Evolutionary conservation across 2,329 filamentous ascomycete genomes (phyloP).

Genomic region (Penicillium sp.): DNA sequence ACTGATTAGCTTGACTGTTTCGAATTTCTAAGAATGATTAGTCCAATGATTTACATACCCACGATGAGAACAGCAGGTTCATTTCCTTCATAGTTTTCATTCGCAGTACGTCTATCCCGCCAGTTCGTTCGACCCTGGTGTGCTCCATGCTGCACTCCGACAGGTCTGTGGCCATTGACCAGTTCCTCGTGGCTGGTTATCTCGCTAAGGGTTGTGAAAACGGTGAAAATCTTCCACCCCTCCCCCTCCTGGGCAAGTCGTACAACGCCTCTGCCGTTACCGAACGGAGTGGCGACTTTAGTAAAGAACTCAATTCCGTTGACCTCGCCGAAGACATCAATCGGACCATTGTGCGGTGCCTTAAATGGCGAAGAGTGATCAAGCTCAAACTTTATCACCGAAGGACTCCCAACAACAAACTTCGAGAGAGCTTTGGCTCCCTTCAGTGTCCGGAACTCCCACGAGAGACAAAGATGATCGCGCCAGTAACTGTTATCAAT

Average conservation of each 20-base stretch:
- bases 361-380: constrained; percentile 49
- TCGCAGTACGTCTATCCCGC: constrained; percentile 53
- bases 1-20: not conserved
- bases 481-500: constrained; percentile 56
- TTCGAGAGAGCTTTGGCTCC: constrained; percentile 42
- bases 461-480: constrained; percentile 58
- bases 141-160: constrained; percentile 58
- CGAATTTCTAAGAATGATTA: not conserved
- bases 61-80: constrained; percentile 63
- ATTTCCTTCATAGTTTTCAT: constrained; percentile 51
- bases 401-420: constrained; percentile 39
- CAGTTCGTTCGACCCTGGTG: constrained; percentile 59
- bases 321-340: constrained; percentile 53
- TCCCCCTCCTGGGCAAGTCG: constrained; percentile 47
- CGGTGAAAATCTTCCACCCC: constrained; percentile 62
- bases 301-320: constrained; percentile 60
- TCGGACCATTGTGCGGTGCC: constrained; percentile 44
- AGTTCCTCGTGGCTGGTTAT: constrained; percentile 57
- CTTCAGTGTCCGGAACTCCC: constrained; percentile 57
- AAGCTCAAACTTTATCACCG: constrained; percentile 47
- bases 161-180: constrained; percentile 48
- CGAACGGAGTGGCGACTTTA: constrained; percentile 53
- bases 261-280: constrained; percentile 57
- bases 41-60: constrained; percentile 43
- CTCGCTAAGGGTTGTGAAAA: constrained; percentile 61